phyloP scores from a whole-genome alignment of 371 early-diverging fungal genomes.

The Mucor irregularis region DNA sequence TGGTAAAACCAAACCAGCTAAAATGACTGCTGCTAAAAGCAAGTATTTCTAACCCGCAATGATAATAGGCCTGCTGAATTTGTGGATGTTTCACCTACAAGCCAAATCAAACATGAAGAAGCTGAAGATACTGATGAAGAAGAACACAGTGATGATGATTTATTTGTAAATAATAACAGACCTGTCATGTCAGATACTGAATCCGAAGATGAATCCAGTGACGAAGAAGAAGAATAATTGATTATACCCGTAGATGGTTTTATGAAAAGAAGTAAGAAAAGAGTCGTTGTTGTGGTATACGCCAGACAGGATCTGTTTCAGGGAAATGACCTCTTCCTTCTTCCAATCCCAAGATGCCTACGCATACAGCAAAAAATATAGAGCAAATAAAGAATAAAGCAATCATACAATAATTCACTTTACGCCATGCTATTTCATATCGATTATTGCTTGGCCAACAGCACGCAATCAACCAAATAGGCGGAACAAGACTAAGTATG shows the following conservation, averaged over 20 bases:
- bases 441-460: slow-evolving; percentile 11
- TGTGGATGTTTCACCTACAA: slow-evolving; percentile 20
- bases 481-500: slow-evolving; percentile 21
- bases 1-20: slow-evolving; percentile 46
- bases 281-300: neutral
- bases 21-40: neutral
- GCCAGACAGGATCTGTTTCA: slow-evolving; percentile 1
- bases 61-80: slow-evolving; percentile 43
- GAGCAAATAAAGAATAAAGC: slow-evolving; percentile 1
- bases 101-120: too few relatives aligned
- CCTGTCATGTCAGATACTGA: slow-evolving; percentile 46
- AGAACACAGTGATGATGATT: slow-evolving; percentile 52
- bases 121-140: slow-evolving; percentile 20
- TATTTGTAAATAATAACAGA: slow-evolving; percentile 71
- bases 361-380: neutral
- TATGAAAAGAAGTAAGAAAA: neutral
- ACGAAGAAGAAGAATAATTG: slow-evolving; percentile 20
- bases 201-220: slow-evolving; percentile 28
- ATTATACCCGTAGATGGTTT: too few relatives aligned
- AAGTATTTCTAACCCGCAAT: neutral
- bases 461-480: slow-evolving; percentile 20
- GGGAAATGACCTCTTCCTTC: neutral
- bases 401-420: slow-evolving; percentile 13
- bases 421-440: slow-evolving; percentile 25
- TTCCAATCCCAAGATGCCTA: neutral